Base-by-base conservation (phyloP, 441 rosid genomes). In the Jatropha podagrica region DNA sequence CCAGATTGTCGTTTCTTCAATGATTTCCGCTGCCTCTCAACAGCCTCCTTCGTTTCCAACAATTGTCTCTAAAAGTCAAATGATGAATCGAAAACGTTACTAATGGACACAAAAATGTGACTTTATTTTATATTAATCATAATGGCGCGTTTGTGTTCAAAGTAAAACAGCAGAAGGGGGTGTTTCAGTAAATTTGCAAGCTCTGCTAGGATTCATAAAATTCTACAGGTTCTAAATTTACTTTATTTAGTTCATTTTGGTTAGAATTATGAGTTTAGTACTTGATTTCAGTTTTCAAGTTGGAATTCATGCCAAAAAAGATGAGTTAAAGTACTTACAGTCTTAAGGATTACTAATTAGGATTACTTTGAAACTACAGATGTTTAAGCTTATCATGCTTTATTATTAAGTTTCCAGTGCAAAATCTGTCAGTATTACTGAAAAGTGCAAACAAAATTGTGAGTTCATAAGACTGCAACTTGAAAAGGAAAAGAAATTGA, bases 1-100 rank as follows among this genome's bases (percentile, higher is more conserved):
- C 97, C 96, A 82, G 89, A 83, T 84, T 89, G 97, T 64, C 96
- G 91, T 82, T 96, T 96, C 93, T 96, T 96, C 76, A 96, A 83
- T 63, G 88, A 85, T 86, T 94, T 96, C 63, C 99, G 86, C 80
- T 89, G 98, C 72, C 98, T 91, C 83, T 96, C 99, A 76, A 94
- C 83, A 65, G 95, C 93, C 87, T 96, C 99, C 87, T 90, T 94
- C n/a, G 90, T 90, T 86, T 94, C 98, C 79, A 96, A 82, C 82
- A 96, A 79, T 81, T 92, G 97, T 80, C 82, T 91, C 98, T 96
- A 76, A 65, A 74, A 71, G 76, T 64, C 27, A 58, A 59, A 69
- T 49, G 49, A 72, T 15, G 27, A 46, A 56, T 41, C 20, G 68
- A 76, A 74, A 60, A 65, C 8, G 7, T 56, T 32, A 77, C 13